Base-by-base conservation (phyloP, 495 filamentous ascomycete species). In the Talaromyces adpressus region DNA sequence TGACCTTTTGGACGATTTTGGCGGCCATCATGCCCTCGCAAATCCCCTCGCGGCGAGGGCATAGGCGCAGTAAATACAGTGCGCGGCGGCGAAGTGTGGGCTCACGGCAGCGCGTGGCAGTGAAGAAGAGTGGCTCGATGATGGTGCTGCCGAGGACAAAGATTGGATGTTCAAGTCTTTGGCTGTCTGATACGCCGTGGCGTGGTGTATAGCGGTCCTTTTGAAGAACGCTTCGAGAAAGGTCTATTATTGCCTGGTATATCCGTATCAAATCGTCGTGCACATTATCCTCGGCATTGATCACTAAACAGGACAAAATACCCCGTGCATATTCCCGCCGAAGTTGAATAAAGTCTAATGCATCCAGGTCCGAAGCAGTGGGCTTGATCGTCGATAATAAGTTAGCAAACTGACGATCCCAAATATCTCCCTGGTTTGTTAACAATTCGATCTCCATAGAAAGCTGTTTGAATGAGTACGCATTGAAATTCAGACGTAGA, bases 81-180 rank as follows among this genome's bases (percentile, higher is more conserved):
- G 75, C 72, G 39, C 60, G 59, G 8, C 72, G 68, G 2, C 75
- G 64, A 14, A 72, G 51, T 6, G 7, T 20, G 0, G 70, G 70
- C 2, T 74, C 65, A 2, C 72, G 73, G 57, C 75, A 76, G 64
- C 69, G 68, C 3, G 73, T 53, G 2, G 61, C 66, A 1, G 70
- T 71, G 18, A 74, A 62, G 56, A 68, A 72, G 0, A 72, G 66
- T 3, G 71, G 70, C 27, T 62, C 60, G 60, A 52, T n/a, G 16
- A 62, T n/a, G 8, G 39, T 34, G n/a, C 23, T 32, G 23, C 39
- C 60, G 14, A 62, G 60, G 29, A 51, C 27, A 27, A 62, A 62
- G 3, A 32, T 23, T 22, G 60, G 60, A 22, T 62, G 60, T 52
- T 61, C 41, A 1, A 49, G n/a, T 49, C 22, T 49, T 6, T 20